Evolutionary conservation across 208 protist genomes (phyloP), one percentile per base, ranked within the genome.

Genomic region (Trypanosoma mega): DNA sequence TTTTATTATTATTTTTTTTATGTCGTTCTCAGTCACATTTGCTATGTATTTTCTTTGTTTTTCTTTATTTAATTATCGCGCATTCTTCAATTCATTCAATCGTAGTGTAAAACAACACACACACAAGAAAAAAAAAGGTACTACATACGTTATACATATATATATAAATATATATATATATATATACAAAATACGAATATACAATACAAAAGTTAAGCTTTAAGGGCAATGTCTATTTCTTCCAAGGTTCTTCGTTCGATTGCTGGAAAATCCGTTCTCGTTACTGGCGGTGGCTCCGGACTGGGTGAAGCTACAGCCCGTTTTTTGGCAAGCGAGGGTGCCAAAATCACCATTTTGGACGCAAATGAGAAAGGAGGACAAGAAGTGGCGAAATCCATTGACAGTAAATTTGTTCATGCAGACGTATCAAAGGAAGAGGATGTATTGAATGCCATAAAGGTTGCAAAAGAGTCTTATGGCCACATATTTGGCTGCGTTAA

Each of bases 401-500:
- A 55, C 36, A 73, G 60, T 20, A 68, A 31, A 52, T 77, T 77
- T 39, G 47, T 66, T 7, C 12, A 54, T 5, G 61, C 75, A 3
- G 74, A 88, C 55, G 77, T 88, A 20, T 68, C 70, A 54, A 68
- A 47, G 34, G 77, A 82, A 66, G 59, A 63, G 43, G 67, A 79
- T 34, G 82, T 92, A 21, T 55, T 53, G 24, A 47, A 49, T 33
- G 80, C 87, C 46, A 78, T 94, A 48, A 49, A 52, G 20, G n/a
- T 50, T 9, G 71, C 78, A 45, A 60, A 80, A 48, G 70, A 80
- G 7, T 69, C 79, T 14, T 81, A 68, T 52, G 77, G 73, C 12
- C 64, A 67, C 12, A 63, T 94, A 33, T 80, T 91, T 45, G 88
- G 74, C 30, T 74, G 51, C 36, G 68, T 94, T 14, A 91, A 93